Evolutionary conservation across 164 flowering plant species (phyloP), one percentile per base, ranked within the genome.

Genomic region (Berberis thunbergii): DNA sequence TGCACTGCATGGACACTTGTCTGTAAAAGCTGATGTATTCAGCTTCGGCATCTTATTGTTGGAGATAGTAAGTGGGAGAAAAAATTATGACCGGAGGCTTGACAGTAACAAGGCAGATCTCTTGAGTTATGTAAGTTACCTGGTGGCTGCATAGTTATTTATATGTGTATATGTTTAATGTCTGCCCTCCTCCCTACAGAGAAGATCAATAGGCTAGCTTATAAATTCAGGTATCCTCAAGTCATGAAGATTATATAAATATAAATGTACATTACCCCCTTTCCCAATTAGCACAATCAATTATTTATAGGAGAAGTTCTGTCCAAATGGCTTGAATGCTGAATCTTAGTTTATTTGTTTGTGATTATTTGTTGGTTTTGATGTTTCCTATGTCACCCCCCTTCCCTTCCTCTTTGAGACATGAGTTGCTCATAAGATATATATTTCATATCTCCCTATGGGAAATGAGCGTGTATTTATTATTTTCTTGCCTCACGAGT

Each of bases 21-120:
- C 97, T 2, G 91, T 85, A 58, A 91, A 88, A 65, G 68, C 88
- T 0, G 97, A 91, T 74, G 93, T 91, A 48, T 91, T 86, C 69
- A 88, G 96, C 69, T 91, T 64, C 62, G 97, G 97, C 10, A 74
- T 90, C 55, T 57, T 90, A 78, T 79, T 87, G 45, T 66, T 90
- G 70, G 97, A 90, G 73, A 82, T 90, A 58, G 87, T 87, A 6
- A 80, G 94, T 64, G 97, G 97, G 44, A 80, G 92, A 75, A 90
- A n/a, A 71, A 88, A 88, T 64, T 70, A 76, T 42, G 86, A 77
- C 41, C 52, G 59, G 41, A 66, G 12, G 5, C 77, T 84, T 54
- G 78, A 74, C 6, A 57, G 44, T 49, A 83, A 80, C 52, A 76
- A 77, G 60, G 78, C 76, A 10, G 91, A 86, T 68, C 84, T 91